Base-by-base conservation (phyloP, 768 basidiomycete species). In the Boletus bicolor region DNA sequence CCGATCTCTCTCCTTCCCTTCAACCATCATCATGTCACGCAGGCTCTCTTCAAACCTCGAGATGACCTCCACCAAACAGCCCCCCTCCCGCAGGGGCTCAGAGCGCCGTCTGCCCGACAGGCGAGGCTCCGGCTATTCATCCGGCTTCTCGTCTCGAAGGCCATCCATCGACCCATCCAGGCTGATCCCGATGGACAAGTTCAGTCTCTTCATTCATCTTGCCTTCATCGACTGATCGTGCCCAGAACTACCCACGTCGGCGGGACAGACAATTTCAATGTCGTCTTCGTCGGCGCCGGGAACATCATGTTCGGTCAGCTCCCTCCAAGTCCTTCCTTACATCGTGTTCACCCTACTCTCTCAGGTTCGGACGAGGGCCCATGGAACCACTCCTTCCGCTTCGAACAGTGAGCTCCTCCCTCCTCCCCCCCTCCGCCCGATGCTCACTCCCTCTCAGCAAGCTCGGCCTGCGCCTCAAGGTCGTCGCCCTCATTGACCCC, bases 281-380 rank as follows among this genome's bases (percentile, higher is more conserved):
- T 98, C 51, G 84, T 96, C 70, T 94, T 96, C 73, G 79, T 98
- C 63, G 95, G 95, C 49, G 95, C 95, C 28, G 95, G 94, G 15
- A 96, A 97, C 75, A 95, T 98, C 76, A 97, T 97, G 93, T 98
- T 98, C 69, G 95, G 94, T 84, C 51, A 53, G 75, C 55, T 36
- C n/a, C 36, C 52, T 55, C 28, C 34, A 26, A 12, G 14, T n/a
- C 43, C 32, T 19, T 34, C 19, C 34, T 47, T 43, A 41, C 54
- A 36, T 30, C 51, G 17, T 36, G 21, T 57, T 57, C 42, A 68
- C 52, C 14, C 36, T 37, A 15, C 24, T 17, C 50, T 42, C 43
- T 26, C 69, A 92, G 91, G 91, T 55, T 92, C 89, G 48, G 83
- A 85, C 42, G 91, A 93, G 68, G 92, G 91, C 42, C 92, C 91